phyloP scores from a whole-genome alignment of 495 filamentous ascomycete species.

The Halenospora varia region DNA sequence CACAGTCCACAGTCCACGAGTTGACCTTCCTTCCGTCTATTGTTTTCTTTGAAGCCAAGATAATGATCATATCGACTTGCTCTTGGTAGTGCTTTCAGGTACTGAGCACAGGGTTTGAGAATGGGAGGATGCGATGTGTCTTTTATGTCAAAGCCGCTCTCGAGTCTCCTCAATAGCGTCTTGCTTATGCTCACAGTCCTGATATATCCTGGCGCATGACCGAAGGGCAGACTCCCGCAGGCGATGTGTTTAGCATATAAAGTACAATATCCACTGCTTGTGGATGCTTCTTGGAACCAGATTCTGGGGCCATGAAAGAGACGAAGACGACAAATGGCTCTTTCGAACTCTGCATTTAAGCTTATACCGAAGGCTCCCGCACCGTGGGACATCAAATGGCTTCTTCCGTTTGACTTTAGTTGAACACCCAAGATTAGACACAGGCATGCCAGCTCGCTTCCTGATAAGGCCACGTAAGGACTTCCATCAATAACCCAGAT shows the following conservation, averaged over 20 bases:
- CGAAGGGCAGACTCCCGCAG: neutral
- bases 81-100: too few species aligned
- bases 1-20: too few species aligned
- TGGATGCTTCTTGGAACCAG: neutral
- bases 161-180: neutral
- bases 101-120: too few species aligned
- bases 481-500: neutral
- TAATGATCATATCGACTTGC: too few species aligned
- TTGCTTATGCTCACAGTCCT: too few species aligned
- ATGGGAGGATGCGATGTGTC: too few species aligned
- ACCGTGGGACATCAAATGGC: too few species aligned
- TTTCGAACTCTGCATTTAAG: neutral
- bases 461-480: neutral
- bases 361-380: neutral
- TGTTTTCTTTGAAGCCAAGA: too few species aligned
- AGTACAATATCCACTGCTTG: neutral
- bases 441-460: neutral
- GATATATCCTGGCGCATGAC: too few species aligned
- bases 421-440: neutral
- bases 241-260: neutral
- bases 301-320: neutral
- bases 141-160: too few species aligned
- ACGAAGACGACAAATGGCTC: neutral
- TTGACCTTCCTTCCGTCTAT: too few species aligned
- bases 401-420: neutral